A percentile compares a stretch with the other conserved stretches of the same genome.
phyloP scores from a whole-genome alignment of 768 basidiomycete genomes.

The Tephrocybe sp. region DNA sequence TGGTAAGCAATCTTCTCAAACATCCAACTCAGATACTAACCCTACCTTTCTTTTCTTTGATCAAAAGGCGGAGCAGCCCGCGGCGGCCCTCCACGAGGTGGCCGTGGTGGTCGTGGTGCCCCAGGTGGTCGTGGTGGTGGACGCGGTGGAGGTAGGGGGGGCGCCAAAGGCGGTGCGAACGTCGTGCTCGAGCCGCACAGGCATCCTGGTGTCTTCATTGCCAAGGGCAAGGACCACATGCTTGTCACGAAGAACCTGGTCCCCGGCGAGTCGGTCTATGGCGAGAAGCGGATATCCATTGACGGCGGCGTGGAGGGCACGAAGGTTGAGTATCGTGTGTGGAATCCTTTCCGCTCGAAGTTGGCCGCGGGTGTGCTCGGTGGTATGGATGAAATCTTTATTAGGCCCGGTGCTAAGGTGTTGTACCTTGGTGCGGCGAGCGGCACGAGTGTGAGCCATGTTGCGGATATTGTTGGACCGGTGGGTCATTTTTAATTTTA shows the following conservation, averaged over 20 bases:
- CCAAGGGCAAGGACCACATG: slow-evolving; percentile 95
- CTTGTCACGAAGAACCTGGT: slow-evolving; percentile 98
- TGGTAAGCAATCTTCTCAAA: slow-evolving; percentile 17
- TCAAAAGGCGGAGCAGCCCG: slow-evolving; percentile 22
- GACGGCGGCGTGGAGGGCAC: slow-evolving; percentile 72
- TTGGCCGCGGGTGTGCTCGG: slow-evolving; percentile 95
- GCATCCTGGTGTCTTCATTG: slow-evolving; percentile 94
- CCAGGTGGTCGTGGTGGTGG: slow-evolving; percentile 46
- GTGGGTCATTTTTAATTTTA: slow-evolving; percentile 39
- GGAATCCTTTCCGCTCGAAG: slow-evolving; percentile 99
- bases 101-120: slow-evolving; percentile 39
- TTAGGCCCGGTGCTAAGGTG: slow-evolving; percentile 92
- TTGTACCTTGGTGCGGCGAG: slow-evolving; percentile 97
- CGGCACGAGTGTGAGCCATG: slow-evolving; percentile 97
- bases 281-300: slow-evolving; percentile 94
- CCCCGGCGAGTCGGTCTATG: slow-evolving; percentile 97
- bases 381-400: slow-evolving; percentile 91
- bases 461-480: slow-evolving; percentile 97
- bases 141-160: slow-evolving; percentile 64
- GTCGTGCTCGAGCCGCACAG: slow-evolving; percentile 94
- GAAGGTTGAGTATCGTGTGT: slow-evolving; percentile 96
- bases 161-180: slow-evolving; percentile 78
- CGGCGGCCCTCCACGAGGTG: slow-evolving; percentile 29
- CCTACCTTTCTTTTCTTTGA: no score
- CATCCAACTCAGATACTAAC: neutral